Conservation (phyloP, 345 rosid genomes). For the Durio zibethinus region DNA sequence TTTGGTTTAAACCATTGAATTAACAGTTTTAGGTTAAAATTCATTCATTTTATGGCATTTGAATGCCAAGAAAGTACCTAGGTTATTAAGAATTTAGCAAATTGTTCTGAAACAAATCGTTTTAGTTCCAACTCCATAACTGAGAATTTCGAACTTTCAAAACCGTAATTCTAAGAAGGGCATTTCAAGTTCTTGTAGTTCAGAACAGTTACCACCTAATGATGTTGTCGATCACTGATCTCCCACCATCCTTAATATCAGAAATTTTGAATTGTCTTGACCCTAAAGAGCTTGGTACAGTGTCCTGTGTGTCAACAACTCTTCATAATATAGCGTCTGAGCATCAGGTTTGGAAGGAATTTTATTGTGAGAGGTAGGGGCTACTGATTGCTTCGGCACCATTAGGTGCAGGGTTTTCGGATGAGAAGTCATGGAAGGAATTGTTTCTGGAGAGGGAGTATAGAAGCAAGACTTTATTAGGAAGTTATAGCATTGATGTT, state of each 20-base stretch:
- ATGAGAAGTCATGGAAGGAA: conserved; percentile 77
- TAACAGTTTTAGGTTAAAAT: background rate
- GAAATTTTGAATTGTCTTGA: conserved; percentile 74
- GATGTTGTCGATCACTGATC: conserved; percentile 60
- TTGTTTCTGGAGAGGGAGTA: conserved; percentile 85
- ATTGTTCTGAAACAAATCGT: conserved; percentile 18
- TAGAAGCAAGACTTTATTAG: conserved; percentile 68
- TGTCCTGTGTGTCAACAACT: conserved; percentile 71
- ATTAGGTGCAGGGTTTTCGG: conserved; percentile 29
- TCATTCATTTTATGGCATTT: conserved; percentile 67
- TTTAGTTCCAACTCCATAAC: conserved; percentile 9
- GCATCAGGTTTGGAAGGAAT: conserved; percentile 87
- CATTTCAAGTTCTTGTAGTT: conserved; percentile 20
- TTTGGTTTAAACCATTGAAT: background rate
- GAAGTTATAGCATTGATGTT: conserved; percentile 60
- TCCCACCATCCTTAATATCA: conserved; percentile 71
- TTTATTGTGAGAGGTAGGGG: conserved; percentile 84
- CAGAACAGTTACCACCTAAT: conserved; percentile 34
- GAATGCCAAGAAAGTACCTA: conserved; percentile 54
- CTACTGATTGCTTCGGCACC: conserved; percentile 38
- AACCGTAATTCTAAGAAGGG: conserved; percentile 25
- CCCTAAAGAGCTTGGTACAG: conserved; percentile 78
- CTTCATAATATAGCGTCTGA: conserved; percentile 69
- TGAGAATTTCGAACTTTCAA: conserved; percentile 31
- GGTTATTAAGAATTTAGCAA: conserved; percentile 23